A percentile compares a stretch with the other conserved stretches of the same genome.
Evolutionary conservation across 176 grass and related monocot genomes (phyloP).

Genomic region (Carex parvula): DNA sequence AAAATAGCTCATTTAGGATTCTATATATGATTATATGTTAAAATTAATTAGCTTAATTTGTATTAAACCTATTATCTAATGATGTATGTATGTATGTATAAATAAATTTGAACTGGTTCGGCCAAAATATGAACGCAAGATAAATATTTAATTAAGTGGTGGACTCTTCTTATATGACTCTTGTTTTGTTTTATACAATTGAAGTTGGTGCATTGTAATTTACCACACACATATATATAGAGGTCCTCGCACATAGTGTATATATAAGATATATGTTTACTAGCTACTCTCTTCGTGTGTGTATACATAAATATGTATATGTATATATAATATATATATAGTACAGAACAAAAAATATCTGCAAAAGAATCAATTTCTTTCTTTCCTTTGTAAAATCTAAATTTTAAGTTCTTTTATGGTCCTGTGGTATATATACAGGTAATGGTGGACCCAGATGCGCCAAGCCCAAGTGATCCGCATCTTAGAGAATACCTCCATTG

Average conservation of each 20-base stretch:
- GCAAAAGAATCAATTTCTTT: neutral
- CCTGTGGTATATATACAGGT: constrained; percentile 27
- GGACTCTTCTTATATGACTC: too few species aligned
- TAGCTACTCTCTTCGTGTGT: neutral
- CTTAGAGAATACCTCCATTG: constrained; percentile 70
- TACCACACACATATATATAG: neutral
- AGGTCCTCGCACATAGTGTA: neutral
- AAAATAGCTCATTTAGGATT: too few species aligned
- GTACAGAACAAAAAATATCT: neutral
- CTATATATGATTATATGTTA: too few species aligned
- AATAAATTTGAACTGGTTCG: too few species aligned
- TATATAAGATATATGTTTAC: neutral
- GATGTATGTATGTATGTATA: too few species aligned
- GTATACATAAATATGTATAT: neutral
- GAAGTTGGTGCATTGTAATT: neutral
- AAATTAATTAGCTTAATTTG: too few species aligned
- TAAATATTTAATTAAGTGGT: too few species aligned
- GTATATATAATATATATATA: too few species aligned
- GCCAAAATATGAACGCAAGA: too few species aligned
- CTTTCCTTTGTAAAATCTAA: neutral
- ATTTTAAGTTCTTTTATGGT: neutral
- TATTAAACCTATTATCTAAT: too few species aligned
- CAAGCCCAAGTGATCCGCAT: constrained; percentile 64
- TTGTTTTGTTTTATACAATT: neutral
- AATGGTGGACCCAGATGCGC: constrained; percentile 81